Evolutionary conservation across 73 alveolate genomes (phyloP).

Genomic region (Paramecium bursaria): DNA sequence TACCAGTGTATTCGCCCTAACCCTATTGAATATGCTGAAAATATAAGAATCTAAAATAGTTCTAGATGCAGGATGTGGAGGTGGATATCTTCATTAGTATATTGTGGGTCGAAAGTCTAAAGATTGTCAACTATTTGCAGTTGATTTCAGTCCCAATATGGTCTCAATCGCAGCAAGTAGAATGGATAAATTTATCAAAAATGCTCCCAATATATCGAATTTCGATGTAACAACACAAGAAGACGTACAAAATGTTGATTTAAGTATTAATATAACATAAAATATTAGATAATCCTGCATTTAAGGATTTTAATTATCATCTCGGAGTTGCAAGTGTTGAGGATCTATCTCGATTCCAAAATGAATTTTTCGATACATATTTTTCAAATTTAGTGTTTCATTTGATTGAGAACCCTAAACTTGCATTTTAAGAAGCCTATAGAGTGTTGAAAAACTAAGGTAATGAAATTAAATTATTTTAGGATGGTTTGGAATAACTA

Average conservation of each 20-base stretch:
- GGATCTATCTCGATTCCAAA: background rate
- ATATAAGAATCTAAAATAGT: background rate
- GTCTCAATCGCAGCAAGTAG: slow-evolving; percentile 44
- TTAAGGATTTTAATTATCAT: slow-evolving; percentile 28
- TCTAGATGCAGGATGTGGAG: slow-evolving; percentile 62
- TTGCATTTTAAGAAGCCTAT: slow-evolving; percentile 1
- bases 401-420: background rate
- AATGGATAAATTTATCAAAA: background rate
- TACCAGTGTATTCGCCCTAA: slow-evolving; percentile 26
- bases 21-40: slow-evolving; percentile 8
- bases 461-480: too few relatives aligned
- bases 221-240: background rate
- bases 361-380: slow-evolving; percentile 22
- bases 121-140: slow-evolving; percentile 9
- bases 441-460: slow-evolving; percentile 22
- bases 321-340: slow-evolving; percentile 30
- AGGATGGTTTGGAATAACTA: background rate
- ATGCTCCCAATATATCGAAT: too few relatives aligned
- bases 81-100: slow-evolving; percentile 23
- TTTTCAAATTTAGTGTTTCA: slow-evolving; percentile 20
- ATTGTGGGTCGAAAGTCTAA: background rate
- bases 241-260: slow-evolving; percentile 1
- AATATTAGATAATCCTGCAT: slow-evolving; percentile 10
- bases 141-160: slow-evolving; percentile 38
- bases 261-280: slow-evolving; percentile 4